Base-by-base conservation (phyloP, 106 monocot species). In the Dioscorea alata region DNA sequence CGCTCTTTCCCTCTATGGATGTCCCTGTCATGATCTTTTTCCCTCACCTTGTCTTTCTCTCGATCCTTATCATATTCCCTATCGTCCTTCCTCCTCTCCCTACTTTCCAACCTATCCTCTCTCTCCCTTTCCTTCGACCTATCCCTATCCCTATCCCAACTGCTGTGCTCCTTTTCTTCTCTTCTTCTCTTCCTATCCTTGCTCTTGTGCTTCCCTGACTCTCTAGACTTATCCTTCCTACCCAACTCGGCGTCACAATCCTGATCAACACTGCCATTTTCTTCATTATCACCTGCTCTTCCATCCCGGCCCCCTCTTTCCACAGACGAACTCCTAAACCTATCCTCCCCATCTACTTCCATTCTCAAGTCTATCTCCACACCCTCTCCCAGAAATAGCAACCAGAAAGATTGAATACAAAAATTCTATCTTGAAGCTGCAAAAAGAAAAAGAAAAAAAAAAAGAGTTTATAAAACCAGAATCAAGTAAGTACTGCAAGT, bases 191-290 rank as follows among this genome's bases (percentile, higher is more conserved):
- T 83, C 35, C 63, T 63, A 12, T 83, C 69, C 65, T 69, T 79
- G 73, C 66, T 74, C 63, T 49, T 60, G 18, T 73, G 78, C 88
- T 76, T 84, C 16, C 78, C 73, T 4, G 69, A 49, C 22, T 88
- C 81, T 48, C 65, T 73, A 15, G 69, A 48, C 65, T 48, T 65
- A 33, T 76, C 76, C 51, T 62, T 69, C 15, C 60, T 57, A 57
- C 31, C 48, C 67, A 16, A 50, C 32, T 61, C 61, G 33, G 22
- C 57, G 20, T 25, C 35, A 42, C 48, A 23, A 18, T 35, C 70
- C 16, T 42, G 22, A 16, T 23, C 42, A 42, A 42, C 42, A 42
- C 42, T 42, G 31, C 49, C 23, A 66, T 48, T 23, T 16, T 50
- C 33, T 13, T 42, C 69, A 12, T 24, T 1, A 1, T 59, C 66